A percentile compares a stretch with the other conserved stretches of the same genome.
phyloP scores from a whole-genome alignment of 208 protist species.

The Acanthamoeba pearcei region DNA sequence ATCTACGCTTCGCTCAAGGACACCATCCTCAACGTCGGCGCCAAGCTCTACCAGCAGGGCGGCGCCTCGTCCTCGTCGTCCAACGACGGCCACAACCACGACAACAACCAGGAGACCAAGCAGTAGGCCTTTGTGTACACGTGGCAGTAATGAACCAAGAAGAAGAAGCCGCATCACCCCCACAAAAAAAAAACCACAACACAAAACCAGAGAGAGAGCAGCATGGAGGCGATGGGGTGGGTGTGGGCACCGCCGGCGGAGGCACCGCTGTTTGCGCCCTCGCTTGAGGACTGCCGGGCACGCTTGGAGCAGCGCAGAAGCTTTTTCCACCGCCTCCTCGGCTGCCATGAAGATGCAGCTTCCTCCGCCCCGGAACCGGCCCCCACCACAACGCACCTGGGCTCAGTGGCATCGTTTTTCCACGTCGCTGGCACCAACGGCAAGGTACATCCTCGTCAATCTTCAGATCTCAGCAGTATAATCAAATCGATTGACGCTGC shows the following conservation, averaged over 20 bases:
- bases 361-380: neutral
- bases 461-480: neutral
- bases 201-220: too few relatives aligned
- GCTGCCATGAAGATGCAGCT: neutral
- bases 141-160: too few relatives aligned
- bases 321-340: conserved; percentile 17
- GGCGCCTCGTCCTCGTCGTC: neutral
- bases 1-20: conserved; percentile 53
- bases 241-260: neutral
- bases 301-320: neutral
- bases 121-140: too few relatives aligned
- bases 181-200: neutral
- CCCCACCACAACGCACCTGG: neutral
- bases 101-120: neutral
- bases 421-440: conserved; percentile 32
- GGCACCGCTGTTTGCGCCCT: neutral
- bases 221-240: neutral
- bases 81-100: conserved; percentile 1
- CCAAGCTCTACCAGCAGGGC: conserved; percentile 69
- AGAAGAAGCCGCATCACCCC: neutral
- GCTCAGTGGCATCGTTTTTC: neutral
- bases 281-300: neutral
- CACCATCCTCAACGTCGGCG: conserved; percentile 61
- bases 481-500: neutral
- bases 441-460: neutral